Percentiles rank a stretch among this genome's conserved stretches.
Conservation (phyloP, 768 basidiomycete genomes). For the Rickenella mellea region DNA sequence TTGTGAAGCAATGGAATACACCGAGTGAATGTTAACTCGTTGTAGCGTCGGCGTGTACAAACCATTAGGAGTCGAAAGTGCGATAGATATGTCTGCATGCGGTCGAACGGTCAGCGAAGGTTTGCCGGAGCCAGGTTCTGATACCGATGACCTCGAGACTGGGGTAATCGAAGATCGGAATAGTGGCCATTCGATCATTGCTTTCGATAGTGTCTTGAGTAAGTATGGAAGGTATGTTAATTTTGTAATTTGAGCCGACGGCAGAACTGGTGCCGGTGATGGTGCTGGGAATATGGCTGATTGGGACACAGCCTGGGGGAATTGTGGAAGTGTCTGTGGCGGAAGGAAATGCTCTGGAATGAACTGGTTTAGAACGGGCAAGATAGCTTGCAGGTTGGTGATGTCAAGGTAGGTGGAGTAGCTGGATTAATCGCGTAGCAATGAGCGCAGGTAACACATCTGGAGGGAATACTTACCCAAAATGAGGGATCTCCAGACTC, state of each 20-base stretch:
- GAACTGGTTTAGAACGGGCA: constrained; percentile 56
- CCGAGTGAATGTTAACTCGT: constrained; percentile 39
- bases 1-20: constrained; percentile 53
- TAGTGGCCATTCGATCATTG: constrained; percentile 81
- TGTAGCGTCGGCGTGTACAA: constrained; percentile 73
- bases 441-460: neutral
- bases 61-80: constrained; percentile 72
- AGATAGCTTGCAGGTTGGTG: constrained; percentile 52
- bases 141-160: too few species aligned
- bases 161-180: constrained; percentile 69
- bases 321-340: constrained; percentile 13
- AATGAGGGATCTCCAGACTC: constrained; percentile 83
- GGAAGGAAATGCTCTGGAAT: constrained; percentile 52
- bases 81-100: constrained; percentile 65
- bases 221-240: constrained; percentile 80
- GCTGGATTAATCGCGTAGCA: constrained; percentile 21
- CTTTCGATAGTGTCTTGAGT: constrained; percentile 68
- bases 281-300: constrained; percentile 30
- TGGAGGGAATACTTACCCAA: constrained; percentile 41
- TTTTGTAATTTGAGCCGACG: constrained; percentile 46
- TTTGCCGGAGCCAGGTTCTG: constrained; percentile 25
- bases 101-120: constrained; percentile 68
- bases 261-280: constrained; percentile 32
- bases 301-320: constrained; percentile 25
- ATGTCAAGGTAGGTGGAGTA: constrained; percentile 73